A percentile compares a stretch with the other conserved stretches of the same genome.
Evolutionary conservation across 805 yeast species (phyloP).

Genomic region (Pichia sporocuriosa): DNA sequence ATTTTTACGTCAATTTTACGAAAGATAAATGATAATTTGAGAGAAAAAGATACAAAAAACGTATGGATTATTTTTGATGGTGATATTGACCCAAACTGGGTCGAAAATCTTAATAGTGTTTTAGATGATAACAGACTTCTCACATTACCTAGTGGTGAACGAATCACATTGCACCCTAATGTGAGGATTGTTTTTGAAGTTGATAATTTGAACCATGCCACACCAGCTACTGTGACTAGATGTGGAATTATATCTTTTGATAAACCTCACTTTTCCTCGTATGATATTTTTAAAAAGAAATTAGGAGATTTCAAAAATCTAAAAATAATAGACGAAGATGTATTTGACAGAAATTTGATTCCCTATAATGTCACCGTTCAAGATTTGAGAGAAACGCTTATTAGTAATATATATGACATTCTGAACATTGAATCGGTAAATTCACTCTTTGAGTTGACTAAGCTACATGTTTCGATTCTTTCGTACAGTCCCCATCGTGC

Average conservation of each 20-base stretch:
- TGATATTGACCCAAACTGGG: constrained; percentile 91
- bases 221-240: constrained; percentile 88
- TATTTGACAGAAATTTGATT: constrained; percentile 2
- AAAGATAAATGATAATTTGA: constrained; percentile 42
- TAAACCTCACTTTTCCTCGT: constrained; percentile 12
- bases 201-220: constrained; percentile 55
- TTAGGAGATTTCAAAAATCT: constrained; percentile 13
- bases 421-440: constrained; percentile 15
- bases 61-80: constrained; percentile 88
- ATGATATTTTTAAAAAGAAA: constrained; percentile 11
- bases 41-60: constrained; percentile 50
- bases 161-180: constrained; percentile 59
- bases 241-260: constrained; percentile 85
- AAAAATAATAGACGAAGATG: constrained; percentile 13
- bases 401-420: constrained; percentile 3
- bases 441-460: constrained; percentile 15
- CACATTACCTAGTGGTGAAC: constrained; percentile 87
- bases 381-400: constrained; percentile 6
- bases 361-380: not conserved
- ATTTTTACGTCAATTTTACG: constrained; percentile 64
- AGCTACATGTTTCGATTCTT: not conserved
- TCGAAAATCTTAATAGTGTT: constrained; percentile 83
- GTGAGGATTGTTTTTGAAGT: constrained; percentile 73
- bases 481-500: too few species aligned
- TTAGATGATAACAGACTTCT: constrained; percentile 79